phyloP scores from a whole-genome alignment of 352 stramenopile species.

The Phytopythium litorale region DNA sequence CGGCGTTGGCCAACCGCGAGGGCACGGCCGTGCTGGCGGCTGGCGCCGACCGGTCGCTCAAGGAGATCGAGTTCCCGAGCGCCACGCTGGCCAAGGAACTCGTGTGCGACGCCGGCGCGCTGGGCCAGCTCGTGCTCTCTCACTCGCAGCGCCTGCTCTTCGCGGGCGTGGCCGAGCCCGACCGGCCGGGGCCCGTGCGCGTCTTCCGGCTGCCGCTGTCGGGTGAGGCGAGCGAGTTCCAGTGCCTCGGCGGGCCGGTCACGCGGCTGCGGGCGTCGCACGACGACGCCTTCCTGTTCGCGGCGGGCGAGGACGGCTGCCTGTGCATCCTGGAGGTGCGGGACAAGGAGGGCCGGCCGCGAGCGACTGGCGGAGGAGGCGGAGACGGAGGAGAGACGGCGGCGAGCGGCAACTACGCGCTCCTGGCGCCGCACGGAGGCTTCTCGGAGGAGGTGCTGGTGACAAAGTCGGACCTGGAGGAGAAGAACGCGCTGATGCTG shows the following conservation, averaged over 20 bases:
- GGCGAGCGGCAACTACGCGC: too few relatives aligned
- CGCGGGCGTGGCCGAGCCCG: constrained; percentile 66
- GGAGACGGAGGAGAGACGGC: not conserved
- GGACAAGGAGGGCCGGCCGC: constrained; percentile 79
- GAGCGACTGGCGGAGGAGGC: constrained; percentile 23
- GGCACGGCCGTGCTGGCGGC: constrained; percentile 82
- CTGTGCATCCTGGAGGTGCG: constrained; percentile 87
- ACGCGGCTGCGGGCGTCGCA: constrained; percentile 82
- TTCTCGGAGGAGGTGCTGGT: constrained; percentile 82
- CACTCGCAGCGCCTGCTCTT: constrained; percentile 89
- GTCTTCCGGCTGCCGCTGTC: constrained; percentile 91
- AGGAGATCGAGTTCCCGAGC: constrained; percentile 86
- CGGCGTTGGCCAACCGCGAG: constrained; percentile 81
- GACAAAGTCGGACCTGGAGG: constrained; percentile 91
- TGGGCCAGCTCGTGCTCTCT: constrained; percentile 86
- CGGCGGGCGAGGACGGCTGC: constrained; percentile 81
- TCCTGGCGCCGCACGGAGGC: not conserved
- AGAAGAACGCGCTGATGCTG: constrained; percentile 89
- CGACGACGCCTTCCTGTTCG: constrained; percentile 89
- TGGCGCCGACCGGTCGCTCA: constrained; percentile 86
- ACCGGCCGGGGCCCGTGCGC: constrained; percentile 70
- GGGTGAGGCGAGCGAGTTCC: constrained; percentile 87
- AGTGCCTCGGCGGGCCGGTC: constrained; percentile 70
- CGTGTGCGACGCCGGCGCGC: constrained; percentile 54
- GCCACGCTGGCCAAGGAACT: constrained; percentile 79